Base-by-base conservation (phyloP, 768 basidiomycete genomes). In the Goffeauzyma gilvescens region DNA sequence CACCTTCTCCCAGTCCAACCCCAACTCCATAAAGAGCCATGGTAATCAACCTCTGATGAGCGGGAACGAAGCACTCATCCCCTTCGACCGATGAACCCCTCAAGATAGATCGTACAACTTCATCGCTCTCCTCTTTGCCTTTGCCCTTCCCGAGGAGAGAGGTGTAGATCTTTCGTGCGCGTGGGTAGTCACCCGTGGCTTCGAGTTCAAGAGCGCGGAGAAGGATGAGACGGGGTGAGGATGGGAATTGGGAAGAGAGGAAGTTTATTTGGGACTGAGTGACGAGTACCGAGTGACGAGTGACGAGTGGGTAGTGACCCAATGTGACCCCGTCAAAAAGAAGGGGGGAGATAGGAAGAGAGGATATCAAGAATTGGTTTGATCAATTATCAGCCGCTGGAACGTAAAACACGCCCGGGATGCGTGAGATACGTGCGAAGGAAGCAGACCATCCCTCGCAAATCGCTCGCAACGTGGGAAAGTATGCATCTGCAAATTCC, bases 31-130 rank as follows among this genome's bases (percentile, higher is more conserved):
- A 48, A 17, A 55, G 48, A 5, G 50, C 44, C 2, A 63, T 46
- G 2, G 61, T 49, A 30, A 63, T 60, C 8, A 63, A 42, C 3
- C 61, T 52, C 53, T 63, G 61, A 45, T 60, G 57, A 7, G 59
- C 59, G 26, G 59, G 52, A 36, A 55, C 59, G 12, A 45, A 27
- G 21, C 36, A 38, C 24, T 45, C 44, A 28, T 45, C 44, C n/a
- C 31, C 6, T 24, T 45, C 44, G 3, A 37, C 44, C 23, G 33
- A 26, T 38, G 38, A 45, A 7, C 39, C 14, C 40, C 18, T 41
- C 44, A 65, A 58, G 3, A 62, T 46, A 40, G 56, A 60, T 4
- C 58, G 57, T 35, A 60, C 63, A 38, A 62, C 61, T 2, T 28
- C 23, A 10, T 32, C 37, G 23, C 35, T 32, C 13, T 35, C 28